phyloP scores from a whole-genome alignment of 805 yeast genomes.

The Priceomyces haplophilus region DNA sequence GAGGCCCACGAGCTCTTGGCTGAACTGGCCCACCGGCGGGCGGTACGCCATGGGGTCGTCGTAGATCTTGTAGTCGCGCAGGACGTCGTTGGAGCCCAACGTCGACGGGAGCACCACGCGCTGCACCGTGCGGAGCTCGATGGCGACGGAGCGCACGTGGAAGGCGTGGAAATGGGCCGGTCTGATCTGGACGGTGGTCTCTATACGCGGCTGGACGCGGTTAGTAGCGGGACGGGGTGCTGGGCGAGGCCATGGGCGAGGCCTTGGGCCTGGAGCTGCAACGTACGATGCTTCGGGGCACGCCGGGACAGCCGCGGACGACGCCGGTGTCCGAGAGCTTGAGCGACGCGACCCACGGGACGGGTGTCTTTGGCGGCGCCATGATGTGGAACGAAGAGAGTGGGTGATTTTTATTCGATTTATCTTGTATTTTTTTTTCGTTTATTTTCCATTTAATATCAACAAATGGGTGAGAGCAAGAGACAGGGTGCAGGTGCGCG shows the following conservation, averaged over 20 bases:
- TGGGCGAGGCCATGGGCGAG: too few species aligned
- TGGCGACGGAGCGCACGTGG: constrained; percentile 44
- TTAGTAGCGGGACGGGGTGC: too few species aligned
- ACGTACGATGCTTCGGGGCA: constrained; percentile 45
- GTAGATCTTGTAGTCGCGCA: constrained; percentile 32
- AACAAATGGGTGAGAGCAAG: too few species aligned
- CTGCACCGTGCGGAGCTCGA: constrained; percentile 51
- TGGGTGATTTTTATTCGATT: too few species aligned
- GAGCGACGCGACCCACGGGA: constrained; percentile 35
- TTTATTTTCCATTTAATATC: too few species aligned
- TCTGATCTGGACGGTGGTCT: constrained; percentile 54
- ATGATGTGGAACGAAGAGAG: too few species aligned
- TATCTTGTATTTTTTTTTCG: too few species aligned
- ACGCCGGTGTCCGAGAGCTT: constrained; percentile 53
- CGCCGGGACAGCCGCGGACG: constrained; percentile 68
- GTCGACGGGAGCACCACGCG: constrained; percentile 41
- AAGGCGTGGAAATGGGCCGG: constrained; percentile 49
- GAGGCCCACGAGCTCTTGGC: constrained; percentile 46
- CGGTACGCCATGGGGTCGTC: constrained; percentile 34
- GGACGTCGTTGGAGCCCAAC: constrained; percentile 33
- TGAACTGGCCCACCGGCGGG: constrained; percentile 38
- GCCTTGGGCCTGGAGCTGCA: not conserved
- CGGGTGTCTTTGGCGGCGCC: constrained; percentile 11
- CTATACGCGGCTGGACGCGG: constrained; percentile 46
- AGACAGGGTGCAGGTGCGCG: too few species aligned